These are phyloP conservation scores for Leishmania braziliensis DNA, from an alignment of 208 protist species.

Conservation along the genomic window DNA sequence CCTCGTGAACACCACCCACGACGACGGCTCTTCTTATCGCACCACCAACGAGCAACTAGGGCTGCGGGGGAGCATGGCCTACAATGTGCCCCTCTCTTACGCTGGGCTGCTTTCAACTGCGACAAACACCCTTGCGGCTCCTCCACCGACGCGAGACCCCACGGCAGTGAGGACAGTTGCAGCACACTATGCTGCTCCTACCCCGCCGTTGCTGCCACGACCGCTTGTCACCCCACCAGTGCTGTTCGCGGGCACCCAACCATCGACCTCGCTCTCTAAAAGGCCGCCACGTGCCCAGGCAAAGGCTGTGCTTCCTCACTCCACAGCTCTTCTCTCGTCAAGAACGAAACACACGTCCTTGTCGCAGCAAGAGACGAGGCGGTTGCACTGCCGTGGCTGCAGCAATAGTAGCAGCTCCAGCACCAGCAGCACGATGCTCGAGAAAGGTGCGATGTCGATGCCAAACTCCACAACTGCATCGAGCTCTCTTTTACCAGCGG, in stretches of 20 bases:
- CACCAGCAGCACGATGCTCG: not conserved
- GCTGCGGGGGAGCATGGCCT: not conserved
- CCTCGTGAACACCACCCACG: not conserved
- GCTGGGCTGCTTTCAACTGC: not conserved
- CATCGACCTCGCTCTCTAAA: not conserved
- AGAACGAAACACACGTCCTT: not conserved
- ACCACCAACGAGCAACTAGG: not conserved
- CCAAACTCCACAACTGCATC: not conserved
- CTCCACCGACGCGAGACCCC: not conserved
- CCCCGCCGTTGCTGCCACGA: not conserved
- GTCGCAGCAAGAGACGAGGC: not conserved
- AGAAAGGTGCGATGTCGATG: not conserved
- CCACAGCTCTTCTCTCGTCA: not conserved
- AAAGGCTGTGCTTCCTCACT: not conserved
- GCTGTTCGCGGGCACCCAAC: not conserved
- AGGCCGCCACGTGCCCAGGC: not conserved
- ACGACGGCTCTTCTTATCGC: not conserved
- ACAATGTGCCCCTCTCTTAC: not conserved
- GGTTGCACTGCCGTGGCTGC: not conserved
- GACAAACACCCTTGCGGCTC: not conserved
- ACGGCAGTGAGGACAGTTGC: not conserved
- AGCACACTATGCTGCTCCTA: not conserved
- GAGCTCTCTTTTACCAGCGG: not conserved
- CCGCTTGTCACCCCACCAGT: not conserved
- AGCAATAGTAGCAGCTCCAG: slow-evolving; percentile 1